phyloP scores from a whole-genome alignment of 495 filamentous ascomycete genomes.

The Daldinia vernicosa region DNA sequence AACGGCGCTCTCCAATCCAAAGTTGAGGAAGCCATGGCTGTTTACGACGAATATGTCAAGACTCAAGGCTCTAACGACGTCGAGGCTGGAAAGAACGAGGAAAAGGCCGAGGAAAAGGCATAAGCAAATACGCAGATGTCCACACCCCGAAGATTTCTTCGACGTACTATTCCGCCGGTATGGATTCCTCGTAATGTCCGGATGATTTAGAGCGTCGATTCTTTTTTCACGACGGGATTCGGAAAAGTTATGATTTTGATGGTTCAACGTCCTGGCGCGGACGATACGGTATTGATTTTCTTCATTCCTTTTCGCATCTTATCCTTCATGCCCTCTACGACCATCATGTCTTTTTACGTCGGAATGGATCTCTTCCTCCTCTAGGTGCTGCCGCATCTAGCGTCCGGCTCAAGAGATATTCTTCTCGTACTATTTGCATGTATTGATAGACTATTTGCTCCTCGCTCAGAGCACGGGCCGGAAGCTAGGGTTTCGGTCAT shows the following conservation, averaged over 20 bases:
- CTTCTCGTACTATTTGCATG: constrained; percentile 45
- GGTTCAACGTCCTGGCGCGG: constrained; percentile 42
- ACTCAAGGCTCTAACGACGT: constrained; percentile 63
- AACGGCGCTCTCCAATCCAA: constrained; percentile 88
- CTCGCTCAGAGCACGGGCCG: constrained; percentile 43
- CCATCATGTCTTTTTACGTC: constrained; percentile 36
- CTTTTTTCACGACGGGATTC: constrained; percentile 48
- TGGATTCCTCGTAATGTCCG: constrained; percentile 10
- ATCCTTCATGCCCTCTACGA: constrained; percentile 40
- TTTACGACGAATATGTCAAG: constrained; percentile 99
- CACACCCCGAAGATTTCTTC: constrained; percentile 18
- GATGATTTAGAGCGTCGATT: constrained; percentile 47
- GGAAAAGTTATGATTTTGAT: constrained; percentile 61
- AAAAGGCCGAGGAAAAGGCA: constrained; percentile 67
- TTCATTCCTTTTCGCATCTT: constrained; percentile 40
- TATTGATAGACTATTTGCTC: constrained; percentile 52
- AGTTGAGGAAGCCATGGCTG: constrained; percentile 94
- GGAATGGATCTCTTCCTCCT: constrained; percentile 40
- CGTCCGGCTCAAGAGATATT: constrained; percentile 24
- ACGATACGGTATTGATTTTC: constrained; percentile 53
- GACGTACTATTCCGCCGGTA: constrained; percentile 38
- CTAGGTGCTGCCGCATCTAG: constrained; percentile 28
- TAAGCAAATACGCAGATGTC: constrained; percentile 41
- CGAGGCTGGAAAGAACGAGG: constrained; percentile 59
- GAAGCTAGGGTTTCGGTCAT: constrained; percentile 44